Evolutionary conservation across 2,329 filamentous ascomycete species (phyloP), one percentile per base, ranked within the genome.

Genomic region (Fusarium brevicatenulatum): DNA sequence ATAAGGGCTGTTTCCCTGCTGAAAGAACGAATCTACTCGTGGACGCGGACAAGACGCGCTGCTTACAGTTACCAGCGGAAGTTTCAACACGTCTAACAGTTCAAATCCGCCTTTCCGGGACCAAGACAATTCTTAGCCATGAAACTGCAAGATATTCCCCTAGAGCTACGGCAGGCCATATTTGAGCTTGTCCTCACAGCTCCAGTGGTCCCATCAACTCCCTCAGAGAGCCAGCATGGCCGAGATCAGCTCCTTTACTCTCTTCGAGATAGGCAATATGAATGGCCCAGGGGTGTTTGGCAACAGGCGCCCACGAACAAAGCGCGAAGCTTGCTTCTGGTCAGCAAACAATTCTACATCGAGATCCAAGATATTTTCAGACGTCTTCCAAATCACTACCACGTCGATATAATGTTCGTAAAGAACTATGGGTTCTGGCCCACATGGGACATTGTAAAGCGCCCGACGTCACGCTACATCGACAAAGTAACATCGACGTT

Each of bases 371-470:
- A 57, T 21, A 19, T 73, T 4, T 5, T 58, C 4, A 3, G 15
- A 1, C 19, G 21, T 9, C 11, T 63, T 2, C 32, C 49, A 4
- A 53, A 54, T 1, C 12, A n/a, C 4, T 70, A 63, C 10, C 37
- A 73, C 5, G 56, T 73, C 18, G 66, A 73, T 15, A 40, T 73
- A 15, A 73, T 70, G 60, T 50, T 70, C 18, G 37, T 73, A 1
- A 70, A 70, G 8, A 16, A 53, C 13, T 30, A 36, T 11, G 66
- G 70, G 4, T 25, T 70, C 1, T 73, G 57, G 70, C 34, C 57
- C 0, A 70, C 70, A 2, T 73, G 57, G 61, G 15, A 43, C 9
- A 16, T 72, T 4, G 30, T 23, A 2, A 65, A 59, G 25, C 44
- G 12, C 1, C 70, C 70, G 1, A n/a, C 9, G 5, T 56, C 56